A percentile compares a stretch with the other conserved stretches of the same genome.
phyloP scores from a whole-genome alignment of 78 protist genomes.

The Dictyostelium capitatum region DNA sequence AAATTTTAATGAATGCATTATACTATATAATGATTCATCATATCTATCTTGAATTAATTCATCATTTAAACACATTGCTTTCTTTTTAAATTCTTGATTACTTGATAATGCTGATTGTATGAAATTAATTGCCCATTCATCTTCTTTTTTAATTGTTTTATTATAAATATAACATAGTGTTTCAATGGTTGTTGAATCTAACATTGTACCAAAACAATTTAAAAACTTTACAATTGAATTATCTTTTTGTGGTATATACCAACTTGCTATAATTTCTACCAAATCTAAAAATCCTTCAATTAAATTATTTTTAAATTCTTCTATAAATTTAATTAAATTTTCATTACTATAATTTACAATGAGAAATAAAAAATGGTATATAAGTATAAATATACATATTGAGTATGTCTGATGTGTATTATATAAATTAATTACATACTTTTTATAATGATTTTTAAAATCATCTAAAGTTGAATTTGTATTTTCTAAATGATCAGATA shows the following conservation, averaged over 20 bases:
- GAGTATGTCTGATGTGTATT: neutral
- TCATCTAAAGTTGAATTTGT: neutral
- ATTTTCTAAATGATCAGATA: neutral
- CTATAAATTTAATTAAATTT: neutral
- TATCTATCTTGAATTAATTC: conserved; percentile 9
- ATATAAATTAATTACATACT: neutral
- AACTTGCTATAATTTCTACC: neutral
- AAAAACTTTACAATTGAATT: neutral
- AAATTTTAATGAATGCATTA: neutral
- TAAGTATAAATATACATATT: neutral
- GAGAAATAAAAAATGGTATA: neutral
- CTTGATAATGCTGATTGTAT: neutral
- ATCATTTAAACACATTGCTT: neutral
- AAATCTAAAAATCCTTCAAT: neutral
- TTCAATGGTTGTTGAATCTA: neutral
- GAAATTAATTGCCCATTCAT: conserved; percentile 7
- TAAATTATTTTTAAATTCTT: neutral
- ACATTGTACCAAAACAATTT: conserved; percentile 6
- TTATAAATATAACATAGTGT: neutral
- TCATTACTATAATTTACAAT: neutral
- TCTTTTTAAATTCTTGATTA: neutral
- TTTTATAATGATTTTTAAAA: conserved; percentile 3
- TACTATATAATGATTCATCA: conserved; percentile 9
- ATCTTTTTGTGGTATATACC: conserved; percentile 20
- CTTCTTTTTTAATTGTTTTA: conserved; percentile 5